phyloP scores from a whole-genome alignment of 148 eudicot species.

The Rhododendron simsii region DNA sequence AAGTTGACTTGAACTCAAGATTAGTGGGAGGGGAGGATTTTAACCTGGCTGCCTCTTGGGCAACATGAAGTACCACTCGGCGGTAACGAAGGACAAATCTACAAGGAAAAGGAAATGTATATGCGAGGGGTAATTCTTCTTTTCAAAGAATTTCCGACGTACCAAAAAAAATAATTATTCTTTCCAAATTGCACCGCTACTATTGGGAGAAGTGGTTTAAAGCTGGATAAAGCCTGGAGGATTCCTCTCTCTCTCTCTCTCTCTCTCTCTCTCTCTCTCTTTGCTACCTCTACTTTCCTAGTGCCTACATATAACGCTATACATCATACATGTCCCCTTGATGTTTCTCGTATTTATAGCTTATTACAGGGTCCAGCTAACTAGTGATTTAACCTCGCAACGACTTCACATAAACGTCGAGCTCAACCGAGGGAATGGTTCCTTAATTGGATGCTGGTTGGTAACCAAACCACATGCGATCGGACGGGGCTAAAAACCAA shows the following conservation, averaged over 20 bases:
- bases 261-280: not conserved
- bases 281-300: not conserved
- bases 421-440: not conserved
- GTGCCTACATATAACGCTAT: not conserved
- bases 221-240: not conserved
- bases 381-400: slow-evolving; percentile 5
- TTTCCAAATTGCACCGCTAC: not conserved
- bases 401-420: not conserved
- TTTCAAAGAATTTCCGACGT: not conserved
- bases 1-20: too few species aligned
- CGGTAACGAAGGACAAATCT: too few species aligned
- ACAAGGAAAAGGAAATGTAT: too few species aligned
- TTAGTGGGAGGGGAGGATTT: too few species aligned
- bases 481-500: not conserved
- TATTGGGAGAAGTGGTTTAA: too few species aligned
- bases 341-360: slow-evolving; percentile 9
- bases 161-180: too few species aligned
- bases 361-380: not conserved
- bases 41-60: too few species aligned
- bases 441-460: slow-evolving; percentile 14
- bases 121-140: too few species aligned
- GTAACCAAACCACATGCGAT: slow-evolving; percentile 6
- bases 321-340: not conserved
- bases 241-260: not conserved
- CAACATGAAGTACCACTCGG: too few species aligned